Conservation (phyloP, 2,329 filamentous ascomycete genomes). For the Cytospora schulzeri region DNA sequence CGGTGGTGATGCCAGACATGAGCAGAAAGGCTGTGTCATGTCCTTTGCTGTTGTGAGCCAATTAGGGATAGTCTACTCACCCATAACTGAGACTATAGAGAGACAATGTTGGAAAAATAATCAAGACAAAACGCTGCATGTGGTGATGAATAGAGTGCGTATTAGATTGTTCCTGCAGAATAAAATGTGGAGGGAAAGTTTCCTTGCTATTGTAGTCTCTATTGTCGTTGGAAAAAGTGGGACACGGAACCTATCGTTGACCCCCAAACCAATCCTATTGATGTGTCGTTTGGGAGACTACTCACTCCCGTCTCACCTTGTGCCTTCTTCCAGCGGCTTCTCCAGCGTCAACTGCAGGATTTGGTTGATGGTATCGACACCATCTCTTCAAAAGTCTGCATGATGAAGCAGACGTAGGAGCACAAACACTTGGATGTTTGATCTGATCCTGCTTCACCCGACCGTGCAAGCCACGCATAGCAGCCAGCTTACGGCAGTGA, state of each 20-base stretch:
- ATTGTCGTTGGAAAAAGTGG: slow-evolving; percentile 21
- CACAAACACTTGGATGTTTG: background rate
- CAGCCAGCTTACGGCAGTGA: no score
- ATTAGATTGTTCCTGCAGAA: slow-evolving; percentile 15
- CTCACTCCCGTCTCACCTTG: background rate
- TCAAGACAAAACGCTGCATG: background rate
- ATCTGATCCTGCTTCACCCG: background rate
- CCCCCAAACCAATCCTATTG: background rate
- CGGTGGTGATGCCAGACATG: background rate
- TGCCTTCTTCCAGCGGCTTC: background rate
- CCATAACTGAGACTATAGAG: background rate
- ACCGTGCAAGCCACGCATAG: background rate
- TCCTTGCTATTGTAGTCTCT: slow-evolving; percentile 25
- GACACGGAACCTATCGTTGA: background rate
- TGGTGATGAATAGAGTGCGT: slow-evolving; percentile 15
- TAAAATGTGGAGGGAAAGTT: background rate
- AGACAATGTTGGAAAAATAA: slow-evolving; percentile 14
- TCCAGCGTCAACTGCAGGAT: background rate
- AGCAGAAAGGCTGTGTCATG: background rate
- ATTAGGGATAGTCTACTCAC: background rate
- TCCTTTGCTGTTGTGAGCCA: slow-evolving; percentile 3
- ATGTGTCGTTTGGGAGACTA: background rate
- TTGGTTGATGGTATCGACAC: no score
- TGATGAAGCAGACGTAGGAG: background rate
- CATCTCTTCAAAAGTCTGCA: no score